phyloP scores from a whole-genome alignment of 106 monocot species.

The Narthecium ossifragum region DNA sequence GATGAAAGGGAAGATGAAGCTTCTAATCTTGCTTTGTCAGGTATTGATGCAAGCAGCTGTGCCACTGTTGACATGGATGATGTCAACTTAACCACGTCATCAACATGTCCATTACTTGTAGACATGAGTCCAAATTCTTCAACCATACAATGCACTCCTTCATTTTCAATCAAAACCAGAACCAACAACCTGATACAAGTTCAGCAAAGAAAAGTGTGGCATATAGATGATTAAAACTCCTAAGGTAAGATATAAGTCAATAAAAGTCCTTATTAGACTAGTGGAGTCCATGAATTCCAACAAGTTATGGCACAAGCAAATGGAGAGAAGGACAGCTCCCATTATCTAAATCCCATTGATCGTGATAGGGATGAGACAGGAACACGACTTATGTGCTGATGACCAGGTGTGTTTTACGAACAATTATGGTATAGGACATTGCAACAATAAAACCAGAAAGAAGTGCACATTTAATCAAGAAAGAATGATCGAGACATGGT shows the following conservation, averaged over 20 bases:
- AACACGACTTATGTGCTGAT: not conserved
- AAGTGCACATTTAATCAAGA: no score
- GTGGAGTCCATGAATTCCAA: not conserved
- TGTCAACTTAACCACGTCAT: conserved; percentile 12
- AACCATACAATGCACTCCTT: conserved; percentile 60
- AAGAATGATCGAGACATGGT: no score
- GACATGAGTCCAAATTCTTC: conserved; percentile 25
- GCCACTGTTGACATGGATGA: conserved; percentile 45
- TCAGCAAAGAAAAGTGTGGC: not conserved
- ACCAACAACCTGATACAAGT: conserved; percentile 56
- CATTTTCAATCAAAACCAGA: conserved; percentile 59
- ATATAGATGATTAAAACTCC: not conserved
- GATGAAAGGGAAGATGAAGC: conserved; percentile 52
- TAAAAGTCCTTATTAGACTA: not conserved
- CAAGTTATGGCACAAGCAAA: not conserved
- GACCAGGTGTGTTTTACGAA: not conserved
- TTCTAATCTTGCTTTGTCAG: conserved; percentile 69
- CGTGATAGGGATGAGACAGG: not conserved
- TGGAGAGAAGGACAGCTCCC: no score
- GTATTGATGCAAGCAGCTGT: conserved; percentile 84
- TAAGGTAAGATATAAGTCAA: no score
- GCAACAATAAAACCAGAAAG: no score
- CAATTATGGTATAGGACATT: not conserved
- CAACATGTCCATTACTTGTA: conserved; percentile 8
- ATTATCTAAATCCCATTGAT: no score